These are phyloP conservation scores for Sporothrix pseudoabietina DNA, from an alignment of 2,329 filamentous ascomycete genomes.

Conservation along the genomic window DNA sequence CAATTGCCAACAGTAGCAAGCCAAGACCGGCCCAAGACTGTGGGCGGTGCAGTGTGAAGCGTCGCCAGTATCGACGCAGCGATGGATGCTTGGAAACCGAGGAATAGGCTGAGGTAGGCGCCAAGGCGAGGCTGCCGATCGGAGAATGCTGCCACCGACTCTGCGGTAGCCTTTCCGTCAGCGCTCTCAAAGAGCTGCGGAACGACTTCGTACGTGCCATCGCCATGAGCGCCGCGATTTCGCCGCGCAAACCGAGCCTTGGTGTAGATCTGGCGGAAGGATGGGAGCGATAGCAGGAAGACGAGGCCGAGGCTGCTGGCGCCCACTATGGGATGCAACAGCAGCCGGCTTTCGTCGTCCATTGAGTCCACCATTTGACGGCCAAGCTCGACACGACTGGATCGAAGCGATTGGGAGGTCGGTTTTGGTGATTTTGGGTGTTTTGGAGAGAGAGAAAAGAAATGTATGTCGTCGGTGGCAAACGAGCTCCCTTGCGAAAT, in stretches of 20 bases:
- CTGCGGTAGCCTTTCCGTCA: constrained; percentile 42
- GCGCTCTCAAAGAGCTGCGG: constrained; percentile 39
- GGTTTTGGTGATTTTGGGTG: neutral
- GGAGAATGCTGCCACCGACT: constrained; percentile 41
- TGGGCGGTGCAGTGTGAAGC: neutral
- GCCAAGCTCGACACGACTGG: neutral
- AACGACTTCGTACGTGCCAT: constrained; percentile 35
- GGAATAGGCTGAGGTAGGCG: constrained; percentile 36
- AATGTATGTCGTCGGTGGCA: neutral
- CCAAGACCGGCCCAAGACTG: neutral
- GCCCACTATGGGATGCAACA: constrained; percentile 30
- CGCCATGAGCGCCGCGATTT: constrained; percentile 20
- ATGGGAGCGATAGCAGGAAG: constrained; percentile 35
- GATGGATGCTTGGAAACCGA: constrained; percentile 38
- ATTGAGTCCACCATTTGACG: constrained; percentile 21
- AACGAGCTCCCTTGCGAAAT: neutral
- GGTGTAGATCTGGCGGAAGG: constrained; percentile 32
- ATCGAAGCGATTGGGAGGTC: neutral
- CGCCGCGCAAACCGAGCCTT: constrained; percentile 30
- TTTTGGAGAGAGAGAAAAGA: neutral
- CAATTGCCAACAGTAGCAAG: constrained; percentile 31
- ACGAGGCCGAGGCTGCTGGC: constrained; percentile 32
- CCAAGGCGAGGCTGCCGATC: constrained; percentile 38
- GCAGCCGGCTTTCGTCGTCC: constrained; percentile 23
- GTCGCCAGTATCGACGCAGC: constrained; percentile 35